Base-by-base conservation (phyloP, 164 flowering plant species). In the Akebia trifoliata region DNA sequence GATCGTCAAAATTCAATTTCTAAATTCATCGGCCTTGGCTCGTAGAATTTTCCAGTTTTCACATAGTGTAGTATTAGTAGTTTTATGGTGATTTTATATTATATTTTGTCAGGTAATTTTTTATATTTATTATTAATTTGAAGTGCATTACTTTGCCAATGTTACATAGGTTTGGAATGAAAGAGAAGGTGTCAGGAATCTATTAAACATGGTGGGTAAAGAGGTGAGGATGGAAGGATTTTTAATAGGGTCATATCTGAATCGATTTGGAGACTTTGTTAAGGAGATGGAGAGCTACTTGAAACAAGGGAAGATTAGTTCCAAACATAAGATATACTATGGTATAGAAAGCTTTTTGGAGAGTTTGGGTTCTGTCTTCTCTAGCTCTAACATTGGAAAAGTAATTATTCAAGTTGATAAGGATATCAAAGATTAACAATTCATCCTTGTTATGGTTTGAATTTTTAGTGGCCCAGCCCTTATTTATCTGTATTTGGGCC, bases 211-310 rank as follows among this genome's bases (percentile, higher is more conserved):
- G 48, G 80, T 79, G 14, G 83, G 77, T 1, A 79, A 74, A 40
- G 75, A 73, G 20, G 80, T 73, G 60, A 69, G 54, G 55, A 79
- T 79, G 72, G 69, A 76, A 58, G 83, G 83, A 2, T 79, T 39
- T 48, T 6, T 79, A 74, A 15, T 74, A 25, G 70, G 68, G 15
- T 67, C 80, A 15, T 61, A 69, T 49, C 29, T 59, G 48, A 53
- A 72, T 49, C 72, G 71, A 0, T 65, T 69, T 36, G 72, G 56
- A 12, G 83, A 76, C 5, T 78, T 78, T 55, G 44, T 50, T 2
- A 54, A 37, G 55, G 73, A 74, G 34, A 74, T 76, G 75, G 71
- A 55, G 39, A 49, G 59, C 21, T 60, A 74, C 58, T 10, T 72
- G 24, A 74, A 67, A 62, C 56, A 79, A 58, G 75, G 74, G 55